Evolutionary conservation across 1,139 yeast genomes (phyloP), one percentile per base, ranked within the genome.

Genomic region (Pneumocystis carinii): DNA sequence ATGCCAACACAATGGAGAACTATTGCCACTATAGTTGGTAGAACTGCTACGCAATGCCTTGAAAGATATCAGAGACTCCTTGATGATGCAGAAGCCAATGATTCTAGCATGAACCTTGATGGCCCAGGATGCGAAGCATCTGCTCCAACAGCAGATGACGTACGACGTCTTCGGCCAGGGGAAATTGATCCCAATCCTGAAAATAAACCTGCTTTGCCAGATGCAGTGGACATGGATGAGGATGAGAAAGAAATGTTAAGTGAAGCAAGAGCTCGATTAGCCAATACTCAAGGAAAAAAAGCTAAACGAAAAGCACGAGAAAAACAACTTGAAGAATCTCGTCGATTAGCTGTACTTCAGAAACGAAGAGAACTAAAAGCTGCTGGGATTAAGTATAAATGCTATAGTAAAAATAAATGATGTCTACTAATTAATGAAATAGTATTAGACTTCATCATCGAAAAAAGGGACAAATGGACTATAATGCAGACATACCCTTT

Each of bases 1-100:
- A 76, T 90, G 70, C 97, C 97, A 1, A 90, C 90, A 66, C 97
- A 90, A 74, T 92, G 98, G 98, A 79, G 95, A 61, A 84, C 94
- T 2, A 87, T 92, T 38, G 87, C 95, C 0, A 83, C 88, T 5
- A 74, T 85, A 12, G 77, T 90, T 73, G 94, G 92, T 0, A 77
- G 97, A 64, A 87, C 97, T 0, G 92, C 96, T 0, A 84, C 89
- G 15, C 88, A 85, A 66, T 89, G 96, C 74, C 82, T 87, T n/a
- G 96, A 90, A 68, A 75, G 97, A 66, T 92, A 89, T 71, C 94
- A 87, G 70, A 80, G 79, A 67, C 77, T 92, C 38, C 72, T 90
- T n/a, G 87, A 84, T 64, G 86, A 81, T 62, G 81, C 79, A 2
- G 75, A 70, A 60, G 72, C 73, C 2, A 73, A 72, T 4, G 74